Evolutionary conservation across 768 basidiomycete genomes (phyloP).

Genomic region (Tulasnella calospora): DNA sequence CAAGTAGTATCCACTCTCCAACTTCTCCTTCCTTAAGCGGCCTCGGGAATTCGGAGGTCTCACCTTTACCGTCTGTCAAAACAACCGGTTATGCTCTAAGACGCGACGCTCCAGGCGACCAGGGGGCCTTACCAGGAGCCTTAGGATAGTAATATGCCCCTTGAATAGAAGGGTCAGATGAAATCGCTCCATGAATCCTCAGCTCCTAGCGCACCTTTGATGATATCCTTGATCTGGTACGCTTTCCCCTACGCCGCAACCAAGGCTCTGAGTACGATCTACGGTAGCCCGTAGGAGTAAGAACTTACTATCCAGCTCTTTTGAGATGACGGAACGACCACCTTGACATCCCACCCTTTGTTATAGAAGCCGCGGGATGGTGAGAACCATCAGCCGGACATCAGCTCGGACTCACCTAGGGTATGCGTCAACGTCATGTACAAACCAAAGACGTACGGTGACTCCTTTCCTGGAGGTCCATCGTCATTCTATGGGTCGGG

Average conservation of each 20-base stretch:
- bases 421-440: conserved; percentile 55
- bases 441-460: conserved; percentile 70
- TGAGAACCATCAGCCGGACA: background rate
- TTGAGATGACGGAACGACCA: conserved; percentile 73
- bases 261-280: conserved; percentile 33
- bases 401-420: conserved; percentile 46
- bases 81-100: background rate
- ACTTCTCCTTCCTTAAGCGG: conserved; percentile 70
- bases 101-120: background rate
- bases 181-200: background rate
- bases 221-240: conserved; percentile 70
- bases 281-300: background rate
- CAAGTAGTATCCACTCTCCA: conserved; percentile 87
- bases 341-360: conserved; percentile 72
- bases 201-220: conserved; percentile 44
- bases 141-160: conserved; percentile 65
- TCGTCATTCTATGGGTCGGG: conserved; percentile 62
- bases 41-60: conserved; percentile 55
- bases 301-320: conserved; percentile 71
- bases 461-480: conserved; percentile 67
- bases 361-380: background rate
- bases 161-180: background rate
- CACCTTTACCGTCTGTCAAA: conserved; percentile 57
- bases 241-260: conserved; percentile 52
- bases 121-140: conserved; percentile 42